Base-by-base conservation (phyloP, 2,329 filamentous ascomycete species). In the Trichoderma hamatum region DNA sequence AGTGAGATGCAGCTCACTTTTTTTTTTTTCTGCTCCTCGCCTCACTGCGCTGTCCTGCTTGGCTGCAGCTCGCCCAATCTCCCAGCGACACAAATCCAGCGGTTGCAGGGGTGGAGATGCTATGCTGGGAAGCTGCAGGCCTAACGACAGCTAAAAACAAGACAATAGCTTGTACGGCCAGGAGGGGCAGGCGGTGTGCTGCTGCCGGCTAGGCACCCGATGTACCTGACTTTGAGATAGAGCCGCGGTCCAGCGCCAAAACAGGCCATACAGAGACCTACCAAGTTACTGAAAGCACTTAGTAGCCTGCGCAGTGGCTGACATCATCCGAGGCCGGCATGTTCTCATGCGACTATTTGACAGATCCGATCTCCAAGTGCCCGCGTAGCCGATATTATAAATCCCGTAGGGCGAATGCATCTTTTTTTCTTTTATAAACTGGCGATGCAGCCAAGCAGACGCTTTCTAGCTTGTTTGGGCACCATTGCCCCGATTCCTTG, bases 1-100 rank as follows among this genome's bases (percentile, higher is more conserved):
- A 49, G 34, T 39, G 63, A 66, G 49, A 26, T 66, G 52, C 63
- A 28, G 30, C 52, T 59, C 63, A 59, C 54, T 51, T 67, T 67
- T 67, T 66, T 65, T 67, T 55, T 43, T 28, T 11, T 30, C 30
- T 36, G 5, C 34, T 36, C 56, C 28, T 59, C 63, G 63, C 63
- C 63, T 66, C 63, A 34, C 52, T 67, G 63, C 39, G 63, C 26
- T 67, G 63, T 63, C 43, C 39, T 62, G 26, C 59, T 63, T 52
- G 43, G 28, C 62, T 65, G 63, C 63, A 67, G 63, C 63, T 67
- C 54, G n/a, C 54, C 63, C 63, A 67, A 67, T 67, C 63, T 67
- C 63, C 34, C 54, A 32, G 54, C 64, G 64, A 67, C 64, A 67
- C 64, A 67, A 67, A 67, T 58, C 64, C 39, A 46, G 6, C 13